Evolutionary conservation across 371 early-diverging fungal genomes (phyloP), one percentile per base, ranked within the genome.

Genomic region (Mucor lusitanicus): DNA sequence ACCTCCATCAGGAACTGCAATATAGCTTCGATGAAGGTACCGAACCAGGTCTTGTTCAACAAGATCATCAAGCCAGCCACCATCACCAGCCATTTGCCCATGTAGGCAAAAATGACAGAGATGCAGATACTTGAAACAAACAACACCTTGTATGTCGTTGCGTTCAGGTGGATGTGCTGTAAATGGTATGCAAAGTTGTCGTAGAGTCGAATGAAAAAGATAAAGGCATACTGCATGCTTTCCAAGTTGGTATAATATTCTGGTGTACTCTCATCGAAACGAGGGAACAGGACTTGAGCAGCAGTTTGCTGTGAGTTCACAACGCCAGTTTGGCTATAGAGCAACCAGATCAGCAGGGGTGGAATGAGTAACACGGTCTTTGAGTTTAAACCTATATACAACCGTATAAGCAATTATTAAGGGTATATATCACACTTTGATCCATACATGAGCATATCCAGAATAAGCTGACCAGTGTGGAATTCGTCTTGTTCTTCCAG

Each of bases 131-230:
- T 69, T 1, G 30, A 15, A 1, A 58, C 3, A 9, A 69, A 56
- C 15, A 79, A 11, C 0, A 67, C 11, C 17, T 54, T 67, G 56
- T 79, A 79, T 4, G 75, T 63, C 3, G 59, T 54, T 3, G 61
- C 61, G 8, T 62, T 56, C 3, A 81, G 37, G 0, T 61, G 46
- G 50, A 74, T 28, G 40, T 78, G 79, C 4, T 73, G 71, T 1
- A 70, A 37, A 32, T 81, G 81, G 46, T 75, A 77, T n/a, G 68
- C 72, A 8, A 81, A 54, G 35, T 81, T 77, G 42, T 81, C 81
- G 39, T 81, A 81, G 19, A 78, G 50, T 25, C 77, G 68, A 21
- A 76, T 78, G 23, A 72, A 48, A 32, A 77, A 76, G 3, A 71
- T 30, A 65, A 81, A 76, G 9, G 70, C 61, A 28, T 78, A 63